Evolutionary conservation across 2,329 filamentous ascomycete genomes (phyloP).

Genomic region (Aspergillus hiratsukae): DNA sequence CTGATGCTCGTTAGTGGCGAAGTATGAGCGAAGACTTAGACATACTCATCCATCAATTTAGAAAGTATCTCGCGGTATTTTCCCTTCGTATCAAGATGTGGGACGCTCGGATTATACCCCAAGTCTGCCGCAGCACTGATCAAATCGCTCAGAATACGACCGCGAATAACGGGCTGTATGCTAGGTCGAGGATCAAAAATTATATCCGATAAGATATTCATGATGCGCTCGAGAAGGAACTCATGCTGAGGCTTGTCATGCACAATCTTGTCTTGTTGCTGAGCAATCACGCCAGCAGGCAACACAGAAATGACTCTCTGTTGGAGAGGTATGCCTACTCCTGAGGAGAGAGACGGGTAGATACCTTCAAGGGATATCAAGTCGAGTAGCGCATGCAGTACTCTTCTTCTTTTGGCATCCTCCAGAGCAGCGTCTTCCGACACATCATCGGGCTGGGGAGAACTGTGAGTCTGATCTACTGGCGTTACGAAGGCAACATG

Average conservation of each 20-base stretch:
- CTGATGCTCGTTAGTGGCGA: conserved; percentile 22
- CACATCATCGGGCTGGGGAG: background rate
- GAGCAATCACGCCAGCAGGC: conserved; percentile 40
- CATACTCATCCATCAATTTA: conserved; percentile 34
- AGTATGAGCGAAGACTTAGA: background rate
- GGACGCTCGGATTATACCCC: conserved; percentile 31
- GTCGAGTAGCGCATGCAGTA: conserved; percentile 39
- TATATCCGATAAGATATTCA: conserved; percentile 26
- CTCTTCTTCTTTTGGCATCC: conserved; percentile 39
- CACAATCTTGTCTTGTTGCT: conserved; percentile 19
- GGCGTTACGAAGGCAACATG: conserved; percentile 32
- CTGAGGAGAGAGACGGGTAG: conserved; percentile 40
- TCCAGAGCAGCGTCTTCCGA: conserved; percentile 31
- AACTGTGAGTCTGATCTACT: conserved; percentile 9
- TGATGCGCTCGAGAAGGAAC: conserved; percentile 27
- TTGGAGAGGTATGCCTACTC: conserved; percentile 42
- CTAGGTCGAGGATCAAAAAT: conserved; percentile 29
- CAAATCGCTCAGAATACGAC: conserved; percentile 39
- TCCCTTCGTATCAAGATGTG: conserved; percentile 12
- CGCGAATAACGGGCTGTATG: conserved; percentile 36
- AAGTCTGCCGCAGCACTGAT: conserved; percentile 37
- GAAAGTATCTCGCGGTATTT: conserved; percentile 22
- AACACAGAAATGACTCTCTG: conserved; percentile 41
- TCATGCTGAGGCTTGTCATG: conserved; percentile 24
- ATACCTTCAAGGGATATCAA: conserved; percentile 43